Base-by-base conservation (phyloP, 495 filamentous ascomycete genomes). In the Bacidia rubella region DNA sequence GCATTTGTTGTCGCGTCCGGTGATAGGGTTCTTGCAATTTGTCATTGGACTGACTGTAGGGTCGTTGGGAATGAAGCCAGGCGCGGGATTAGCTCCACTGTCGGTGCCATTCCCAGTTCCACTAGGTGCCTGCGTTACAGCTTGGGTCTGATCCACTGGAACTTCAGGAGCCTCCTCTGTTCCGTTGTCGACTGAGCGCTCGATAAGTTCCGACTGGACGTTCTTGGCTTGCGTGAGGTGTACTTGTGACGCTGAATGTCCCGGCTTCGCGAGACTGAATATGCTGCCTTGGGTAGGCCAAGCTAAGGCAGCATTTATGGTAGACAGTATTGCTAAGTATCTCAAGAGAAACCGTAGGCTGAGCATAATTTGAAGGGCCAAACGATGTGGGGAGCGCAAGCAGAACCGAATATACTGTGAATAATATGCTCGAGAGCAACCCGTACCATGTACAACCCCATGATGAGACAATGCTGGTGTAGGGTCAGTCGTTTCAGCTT, bases 1-100 rank as follows among this genome's bases (percentile, higher is more conserved):
- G 25, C 56, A 59, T 29, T 52, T 55, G 11, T 59, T 55, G 39
- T 59, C 56, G 15, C 56, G 42, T 4, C 53, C 53, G 15, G 53
- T 52, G 5, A 42, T 43, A 10, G 52, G 23, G 15, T 59, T 38
- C 9, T 22, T 15, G 27, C 56, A 59, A 15, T 59, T 29, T 3
- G 48, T 39, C 5, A 17, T 32, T 21, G 21, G 7, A 2, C 15
- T n/a, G 9, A 40, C 32, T 1, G 29, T 24, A 0, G 17, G 15
- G 29, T 19, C 7, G 15, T 59, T 52, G 10, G 38, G 38, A 10
- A 59, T 49, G 17, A 50, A 25, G 3, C 52, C 56, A 15, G 48
- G 48, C 41, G 45, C 27, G 12, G 49, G 5, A 43, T 46, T 25
- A 11, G 41, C 45, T 9, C 40, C 29, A 23, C 49, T 56, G 21